Conservation (phyloP, 805 yeast genomes). For the Lachancea thermotolerans region DNA sequence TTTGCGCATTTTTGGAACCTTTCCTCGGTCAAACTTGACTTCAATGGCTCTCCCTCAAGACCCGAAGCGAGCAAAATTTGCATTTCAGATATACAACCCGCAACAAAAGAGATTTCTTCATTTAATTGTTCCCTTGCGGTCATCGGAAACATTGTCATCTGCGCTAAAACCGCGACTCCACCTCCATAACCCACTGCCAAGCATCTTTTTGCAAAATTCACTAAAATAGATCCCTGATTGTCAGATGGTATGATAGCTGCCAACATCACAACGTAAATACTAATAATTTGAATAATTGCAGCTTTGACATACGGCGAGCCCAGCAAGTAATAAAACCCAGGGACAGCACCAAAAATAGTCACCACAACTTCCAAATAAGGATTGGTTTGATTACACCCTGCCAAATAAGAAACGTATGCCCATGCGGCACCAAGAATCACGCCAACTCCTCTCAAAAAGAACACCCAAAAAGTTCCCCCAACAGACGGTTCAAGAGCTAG, state of each 20-base stretch:
- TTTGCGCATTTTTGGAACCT: slow-evolving; percentile 30
- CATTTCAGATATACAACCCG: slow-evolving; percentile 37
- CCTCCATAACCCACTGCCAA: slow-evolving; percentile 47
- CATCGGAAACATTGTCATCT: slow-evolving; percentile 40
- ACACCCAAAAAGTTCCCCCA: slow-evolving; percentile 44
- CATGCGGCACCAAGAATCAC: slow-evolving; percentile 42
- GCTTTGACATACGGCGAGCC: slow-evolving; percentile 46
- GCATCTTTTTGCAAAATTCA: slow-evolving; percentile 44
- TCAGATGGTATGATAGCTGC: slow-evolving; percentile 38
- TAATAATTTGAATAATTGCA: slow-evolving; percentile 43
- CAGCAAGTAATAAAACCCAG: slow-evolving; percentile 40
- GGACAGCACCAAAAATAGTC: slow-evolving; percentile 38
- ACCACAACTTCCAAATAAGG: slow-evolving; percentile 39
- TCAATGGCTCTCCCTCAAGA: slow-evolving; percentile 32
- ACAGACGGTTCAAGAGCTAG: slow-evolving; percentile 44
- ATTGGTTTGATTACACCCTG: slow-evolving; percentile 37
- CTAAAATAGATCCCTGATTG: slow-evolving; percentile 34
- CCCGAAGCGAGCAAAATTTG: slow-evolving; percentile 36
- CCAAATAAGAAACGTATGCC: slow-evolving; percentile 42
- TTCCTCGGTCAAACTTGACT: slow-evolving; percentile 25
- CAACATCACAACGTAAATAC: slow-evolving; percentile 41
- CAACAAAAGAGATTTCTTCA: slow-evolving; percentile 36
- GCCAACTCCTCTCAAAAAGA: slow-evolving; percentile 42
- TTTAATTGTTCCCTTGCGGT: slow-evolving; percentile 41
- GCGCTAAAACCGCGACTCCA: slow-evolving; percentile 40